Base-by-base conservation (phyloP, 1,139 yeast species). In the Cylindricascospora bacillispora region DNA sequence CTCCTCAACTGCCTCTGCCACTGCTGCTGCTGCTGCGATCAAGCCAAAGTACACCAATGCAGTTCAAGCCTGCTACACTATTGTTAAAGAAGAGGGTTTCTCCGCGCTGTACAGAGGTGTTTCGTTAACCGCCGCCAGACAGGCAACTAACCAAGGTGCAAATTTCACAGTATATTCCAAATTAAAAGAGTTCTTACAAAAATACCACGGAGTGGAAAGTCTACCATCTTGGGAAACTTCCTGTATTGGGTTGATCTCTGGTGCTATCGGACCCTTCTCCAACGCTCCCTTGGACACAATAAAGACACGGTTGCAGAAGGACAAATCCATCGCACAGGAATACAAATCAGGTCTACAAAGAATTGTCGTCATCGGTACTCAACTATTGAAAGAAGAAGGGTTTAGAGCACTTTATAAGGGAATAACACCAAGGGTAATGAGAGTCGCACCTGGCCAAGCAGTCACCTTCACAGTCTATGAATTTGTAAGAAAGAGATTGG, bases 391-490 rank as follows among this genome's bases (percentile, higher is more conserved):
- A 54, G 94, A 83, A 62, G 95, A 86, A 59, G 98, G 95, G 43
- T 60, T 75, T 41, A 66, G 67, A 38, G 94, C 95, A 13, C 70
- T 85, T 47, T 86, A 89, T 65, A 82, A 86, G 60, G 98, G 98
- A 63, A 89, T 89, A 54, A 85, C 95, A 24, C 98, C 98, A 47
- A 79, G 98, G 66, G 89, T 89, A 47, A 85, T 89, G 93, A 79
- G 98, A 63, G 98, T 89, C 34, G 98, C 98, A 12, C 97, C 98
- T 15, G 98, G 98, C 39, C 98, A 89, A 62, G 95, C 97, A 34
- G 97, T 89, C 35, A 92, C 95, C 13, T 89, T 89, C 62, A 89
- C 97, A 5, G 94, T 89, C 28, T 89, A 89, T 59, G 98, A 89
- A 60, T 78, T 67, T 54, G 80, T 85, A 56, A 80, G 86, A 59